phyloP scores from a whole-genome alignment of 73 alveolate species.

The Tetrahymena thermophila region DNA sequence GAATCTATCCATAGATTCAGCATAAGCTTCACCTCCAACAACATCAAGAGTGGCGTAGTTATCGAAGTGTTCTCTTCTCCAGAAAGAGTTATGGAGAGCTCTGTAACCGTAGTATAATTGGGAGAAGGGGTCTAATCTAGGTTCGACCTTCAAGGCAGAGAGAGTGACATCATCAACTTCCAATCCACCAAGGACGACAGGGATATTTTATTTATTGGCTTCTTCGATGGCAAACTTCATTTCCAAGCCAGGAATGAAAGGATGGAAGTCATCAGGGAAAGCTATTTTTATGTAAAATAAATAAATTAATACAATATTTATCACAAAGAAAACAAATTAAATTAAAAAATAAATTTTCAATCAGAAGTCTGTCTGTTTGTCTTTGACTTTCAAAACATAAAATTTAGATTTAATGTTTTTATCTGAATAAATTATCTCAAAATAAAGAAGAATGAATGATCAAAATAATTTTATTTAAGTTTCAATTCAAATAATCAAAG shows the following conservation, averaged over 20 bases:
- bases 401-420: no score
- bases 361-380: no score
- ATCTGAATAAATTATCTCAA: no score
- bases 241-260: slow-evolving; percentile 72
- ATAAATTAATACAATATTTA: background rate
- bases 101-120: background rate
- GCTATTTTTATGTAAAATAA: background rate
- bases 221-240: slow-evolving; percentile 68
- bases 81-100: slow-evolving; percentile 21
- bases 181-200: slow-evolving; percentile 60
- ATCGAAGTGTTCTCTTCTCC: slow-evolving; percentile 47
- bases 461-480: no score
- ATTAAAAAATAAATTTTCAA: no score
- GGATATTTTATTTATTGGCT: slow-evolving; percentile 61
- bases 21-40: slow-evolving; percentile 55
- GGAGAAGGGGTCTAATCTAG: slow-evolving; percentile 31
- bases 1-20: slow-evolving; percentile 57
- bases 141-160: slow-evolving; percentile 32
- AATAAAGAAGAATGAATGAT: no score
- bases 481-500: no score
- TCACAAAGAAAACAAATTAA: no score
- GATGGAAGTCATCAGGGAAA: slow-evolving; percentile 54
- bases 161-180: slow-evolving; percentile 44
- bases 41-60: slow-evolving; percentile 28
- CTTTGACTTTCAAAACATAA: no score